Evolutionary conservation across 108 stramenopile genomes (phyloP).

Genomic region (Mediolabrus comicus): DNA sequence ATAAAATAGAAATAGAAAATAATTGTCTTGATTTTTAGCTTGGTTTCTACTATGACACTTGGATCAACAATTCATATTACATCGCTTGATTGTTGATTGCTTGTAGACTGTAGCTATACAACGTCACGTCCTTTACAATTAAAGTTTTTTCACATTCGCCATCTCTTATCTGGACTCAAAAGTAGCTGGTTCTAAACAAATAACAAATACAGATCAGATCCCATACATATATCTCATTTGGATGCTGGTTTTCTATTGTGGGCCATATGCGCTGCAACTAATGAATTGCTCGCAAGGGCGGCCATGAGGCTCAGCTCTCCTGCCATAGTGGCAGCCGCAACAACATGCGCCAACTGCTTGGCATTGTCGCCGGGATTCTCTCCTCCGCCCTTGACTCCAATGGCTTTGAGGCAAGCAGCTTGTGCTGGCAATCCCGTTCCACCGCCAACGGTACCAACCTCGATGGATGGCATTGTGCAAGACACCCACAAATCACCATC

Average conservation of each 20-base stretch:
- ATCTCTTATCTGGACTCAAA: background rate
- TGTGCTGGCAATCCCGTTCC: constrained; percentile 96
- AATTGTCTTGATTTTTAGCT: background rate
- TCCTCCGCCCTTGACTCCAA: constrained; percentile 89
- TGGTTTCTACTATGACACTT: background rate
- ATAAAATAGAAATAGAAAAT: background rate
- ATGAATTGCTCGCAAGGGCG: constrained; percentile 90
- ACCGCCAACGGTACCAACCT: constrained; percentile 98
- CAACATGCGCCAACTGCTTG: constrained; percentile 87
- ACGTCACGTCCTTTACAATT: background rate
- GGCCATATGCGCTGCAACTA: constrained; percentile 87
- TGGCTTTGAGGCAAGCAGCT: constrained; percentile 90
- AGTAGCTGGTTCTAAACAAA: background rate
- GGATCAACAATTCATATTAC: background rate
- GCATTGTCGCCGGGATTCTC: constrained; percentile 90
- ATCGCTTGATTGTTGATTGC: background rate
- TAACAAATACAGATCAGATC: background rate
- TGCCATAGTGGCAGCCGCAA: constrained; percentile 94
- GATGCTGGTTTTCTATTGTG: constrained; percentile 85
- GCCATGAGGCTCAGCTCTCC: constrained; percentile 96
- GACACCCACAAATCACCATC: constrained; percentile 88
- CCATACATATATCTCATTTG: constrained; percentile 19
- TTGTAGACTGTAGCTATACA: background rate
- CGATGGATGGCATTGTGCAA: constrained; percentile 98
- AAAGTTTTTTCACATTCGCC: background rate